A percentile compares a stretch with the other conserved stretches of the same genome.
phyloP scores from a whole-genome alignment of 441 rosid species.

The Rhodomyrtus psidioides region DNA sequence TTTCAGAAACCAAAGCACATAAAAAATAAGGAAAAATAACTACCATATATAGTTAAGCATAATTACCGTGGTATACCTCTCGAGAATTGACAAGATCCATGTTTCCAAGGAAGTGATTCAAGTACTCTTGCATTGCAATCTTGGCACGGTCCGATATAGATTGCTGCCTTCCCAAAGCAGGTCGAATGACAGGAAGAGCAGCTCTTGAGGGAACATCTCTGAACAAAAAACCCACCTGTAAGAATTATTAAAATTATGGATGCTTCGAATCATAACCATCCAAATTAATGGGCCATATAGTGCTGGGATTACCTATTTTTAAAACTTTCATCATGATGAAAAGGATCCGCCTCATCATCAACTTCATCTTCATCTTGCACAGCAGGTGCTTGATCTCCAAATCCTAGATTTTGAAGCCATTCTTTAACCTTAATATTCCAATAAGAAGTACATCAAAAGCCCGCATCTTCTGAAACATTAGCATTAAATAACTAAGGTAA shows the following conservation, averaged over 20 bases:
- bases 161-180: slow-evolving; percentile 87
- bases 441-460: slow-evolving; percentile 41
- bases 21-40: background rate
- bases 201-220: slow-evolving; percentile 99
- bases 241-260: slow-evolving; percentile 14
- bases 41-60: background rate
- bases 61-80: slow-evolving; percentile 45
- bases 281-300: background rate
- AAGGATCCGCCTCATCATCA: slow-evolving; percentile 64
- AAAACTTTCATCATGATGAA: slow-evolving; percentile 72
- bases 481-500: background rate
- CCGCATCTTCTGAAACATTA: slow-evolving; percentile 15
- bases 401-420: slow-evolving; percentile 99
- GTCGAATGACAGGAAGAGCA: slow-evolving; percentile 91
- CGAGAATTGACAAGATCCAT: slow-evolving; percentile 92
- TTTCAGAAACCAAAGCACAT: background rate
- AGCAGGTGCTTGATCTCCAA: slow-evolving; percentile 71
- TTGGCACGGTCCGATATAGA: slow-evolving; percentile 89
- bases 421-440: slow-evolving; percentile 89
- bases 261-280: background rate
- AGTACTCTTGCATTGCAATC: slow-evolving; percentile 94
- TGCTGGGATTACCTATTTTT: slow-evolving; percentile 57
- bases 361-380: slow-evolving; percentile 83
- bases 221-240: slow-evolving; percentile 35
- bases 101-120: slow-evolving; percentile 92